A percentile compares a stretch with the other conserved stretches of the same genome.
phyloP scores from a whole-genome alignment of 2,329 filamentous ascomycete species.

The Neopestalotiopsis sp. region DNA sequence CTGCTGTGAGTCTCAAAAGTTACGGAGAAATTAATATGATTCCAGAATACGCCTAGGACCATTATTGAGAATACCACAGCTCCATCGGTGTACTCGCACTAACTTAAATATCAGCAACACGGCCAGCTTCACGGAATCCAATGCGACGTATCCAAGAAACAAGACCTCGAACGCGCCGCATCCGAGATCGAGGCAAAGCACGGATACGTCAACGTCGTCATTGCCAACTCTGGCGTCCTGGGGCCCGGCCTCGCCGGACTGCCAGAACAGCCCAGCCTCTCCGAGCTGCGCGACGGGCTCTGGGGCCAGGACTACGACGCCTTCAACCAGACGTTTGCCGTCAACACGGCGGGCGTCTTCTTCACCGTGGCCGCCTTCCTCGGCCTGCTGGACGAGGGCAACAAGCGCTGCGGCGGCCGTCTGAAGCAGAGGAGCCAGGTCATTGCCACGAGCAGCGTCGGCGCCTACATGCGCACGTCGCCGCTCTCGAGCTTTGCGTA shows the following conservation, averaged over 20 bases:
- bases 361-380: slow-evolving; percentile 72
- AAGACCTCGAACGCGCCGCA: slow-evolving; percentile 61
- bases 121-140: slow-evolving; percentile 67
- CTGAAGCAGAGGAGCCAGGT: slow-evolving; percentile 47
- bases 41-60: too few species aligned
- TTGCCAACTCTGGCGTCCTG: slow-evolving; percentile 67
- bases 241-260: slow-evolving; percentile 62
- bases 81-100: background rate
- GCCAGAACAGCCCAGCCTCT: slow-evolving; percentile 50
- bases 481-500: slow-evolving; percentile 74
- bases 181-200: slow-evolving; percentile 61
- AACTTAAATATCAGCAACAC: slow-evolving; percentile 43
- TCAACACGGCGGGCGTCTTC: slow-evolving; percentile 70
- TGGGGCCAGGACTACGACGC: slow-evolving; percentile 67
- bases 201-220: slow-evolving; percentile 65
- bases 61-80: too few species aligned
- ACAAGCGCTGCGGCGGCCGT: slow-evolving; percentile 49
- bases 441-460: slow-evolving; percentile 66
- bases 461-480: slow-evolving; percentile 63
- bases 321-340: slow-evolving; percentile 66
- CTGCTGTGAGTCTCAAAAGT: slow-evolving; percentile 31
- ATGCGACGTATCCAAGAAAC: slow-evolving; percentile 69
- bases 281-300: slow-evolving; percentile 61
- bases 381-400: slow-evolving; percentile 64
- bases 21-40: too few species aligned